Conservation (phyloP, 306 rosid genomes). For the Acacia confusa region DNA sequence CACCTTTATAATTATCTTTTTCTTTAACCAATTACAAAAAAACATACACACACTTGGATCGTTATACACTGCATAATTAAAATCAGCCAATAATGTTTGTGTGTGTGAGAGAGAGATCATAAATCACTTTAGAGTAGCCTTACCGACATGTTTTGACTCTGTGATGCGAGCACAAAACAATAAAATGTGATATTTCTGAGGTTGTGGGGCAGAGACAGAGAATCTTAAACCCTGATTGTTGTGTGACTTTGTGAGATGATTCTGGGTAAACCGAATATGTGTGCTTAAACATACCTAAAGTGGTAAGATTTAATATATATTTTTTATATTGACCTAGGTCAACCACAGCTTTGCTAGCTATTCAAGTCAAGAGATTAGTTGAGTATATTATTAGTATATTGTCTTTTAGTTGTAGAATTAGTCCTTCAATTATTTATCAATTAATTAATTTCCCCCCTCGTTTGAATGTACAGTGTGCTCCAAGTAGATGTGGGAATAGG, state of each 20-base stretch:
- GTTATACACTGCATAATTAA: background rate
- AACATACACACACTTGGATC: background rate
- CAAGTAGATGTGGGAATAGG: too few species aligned
- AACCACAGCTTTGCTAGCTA: background rate
- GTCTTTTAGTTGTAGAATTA: too few species aligned
- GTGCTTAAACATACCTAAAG: background rate
- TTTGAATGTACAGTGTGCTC: too few species aligned
- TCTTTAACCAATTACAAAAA: background rate
- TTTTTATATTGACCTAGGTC: background rate
- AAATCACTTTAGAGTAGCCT: background rate
- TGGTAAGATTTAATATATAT: background rate
- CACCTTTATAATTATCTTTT: slow-evolving; percentile 32
- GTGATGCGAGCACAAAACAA: background rate
- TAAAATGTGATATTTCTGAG: background rate
- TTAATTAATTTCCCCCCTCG: too few species aligned
- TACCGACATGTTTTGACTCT: background rate
- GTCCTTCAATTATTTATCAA: too few species aligned
- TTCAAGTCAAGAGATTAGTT: background rate
- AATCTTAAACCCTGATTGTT: too few species aligned
- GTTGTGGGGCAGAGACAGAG: background rate
- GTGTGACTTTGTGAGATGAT: slow-evolving; percentile 7
- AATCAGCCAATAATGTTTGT: too few species aligned
- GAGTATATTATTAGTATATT: background rate
- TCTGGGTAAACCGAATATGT: background rate
- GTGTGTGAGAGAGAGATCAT: too few species aligned